Percentiles rank a stretch among this genome's conserved stretches.
phyloP scores from a whole-genome alignment of 345 rosid species.

The Mallotus nudiflorus region DNA sequence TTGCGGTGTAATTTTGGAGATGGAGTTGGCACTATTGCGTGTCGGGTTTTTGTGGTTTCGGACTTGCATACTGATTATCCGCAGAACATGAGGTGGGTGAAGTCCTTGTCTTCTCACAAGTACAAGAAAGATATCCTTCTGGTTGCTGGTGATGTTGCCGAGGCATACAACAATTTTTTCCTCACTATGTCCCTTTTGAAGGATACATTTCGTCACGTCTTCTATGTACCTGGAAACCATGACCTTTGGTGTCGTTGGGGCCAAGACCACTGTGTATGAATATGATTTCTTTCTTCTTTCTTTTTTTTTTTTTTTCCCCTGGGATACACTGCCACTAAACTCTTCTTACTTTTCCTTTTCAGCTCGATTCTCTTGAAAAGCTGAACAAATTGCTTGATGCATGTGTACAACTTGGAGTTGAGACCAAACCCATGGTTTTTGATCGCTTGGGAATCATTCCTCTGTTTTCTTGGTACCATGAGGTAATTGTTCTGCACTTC shows the following conservation, averaged over 20 bases:
- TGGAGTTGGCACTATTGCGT: slow-evolving; percentile 28
- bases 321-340: no score
- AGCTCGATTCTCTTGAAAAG: slow-evolving; percentile 64
- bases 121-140: slow-evolving; percentile 49
- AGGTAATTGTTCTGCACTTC: slow-evolving; percentile 40
- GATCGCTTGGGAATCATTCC: slow-evolving; percentile 61
- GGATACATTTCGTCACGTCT: slow-evolving; percentile 50
- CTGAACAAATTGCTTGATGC: slow-evolving; percentile 61
- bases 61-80: slow-evolving; percentile 65
- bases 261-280: slow-evolving; percentile 40
- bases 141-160: slow-evolving; percentile 70
- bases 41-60: slow-evolving; percentile 59
- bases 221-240: slow-evolving; percentile 66
- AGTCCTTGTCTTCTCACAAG: slow-evolving; percentile 37
- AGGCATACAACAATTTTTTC: slow-evolving; percentile 44
- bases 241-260: slow-evolving; percentile 62
- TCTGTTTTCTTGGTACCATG: slow-evolving; percentile 67
- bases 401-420: slow-evolving; percentile 54
- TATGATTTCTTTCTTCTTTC: no score
- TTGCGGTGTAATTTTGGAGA: slow-evolving; percentile 13
- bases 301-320: no score
- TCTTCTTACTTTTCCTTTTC: slow-evolving; percentile 10
- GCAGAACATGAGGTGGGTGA: slow-evolving; percentile 61
- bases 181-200: slow-evolving; percentile 58
- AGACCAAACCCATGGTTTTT: slow-evolving; percentile 41